Base-by-base conservation (phyloP, 495 filamentous ascomycete genomes). In the Lophiostoma macrostomum region DNA sequence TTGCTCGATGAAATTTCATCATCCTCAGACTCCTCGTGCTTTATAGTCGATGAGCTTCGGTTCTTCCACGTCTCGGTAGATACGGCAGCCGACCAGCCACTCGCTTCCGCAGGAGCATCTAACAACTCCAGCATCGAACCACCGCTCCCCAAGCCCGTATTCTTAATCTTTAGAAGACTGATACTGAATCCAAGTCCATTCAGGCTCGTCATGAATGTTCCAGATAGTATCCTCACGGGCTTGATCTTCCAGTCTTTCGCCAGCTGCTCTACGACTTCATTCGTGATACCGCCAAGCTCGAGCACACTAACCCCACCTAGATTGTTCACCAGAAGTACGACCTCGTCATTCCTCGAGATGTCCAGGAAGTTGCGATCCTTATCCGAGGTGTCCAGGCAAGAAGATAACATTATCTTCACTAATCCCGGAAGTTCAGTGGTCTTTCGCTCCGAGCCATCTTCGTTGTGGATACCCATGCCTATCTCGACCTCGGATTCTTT, bases 391-490 rank as follows among this genome's bases (percentile, higher is more conserved):
- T 94, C 86, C 44, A 98, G 76, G 55, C 97, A 72, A 65, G 95
- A 87, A 45, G 69, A 70, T 23, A 98, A 75, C 87, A 98, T 93
- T 35, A 71, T 85, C 53, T 74, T 70, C 36, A 96, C 85, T 41
- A 95, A 72, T 55, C 81, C 79, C 1, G 80, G 76, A 18, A 97
- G 73, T 55, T 81, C 76, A 4, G 83, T 75, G 18, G 69, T 71
- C 53, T 82, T 86, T 37, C 86, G 77, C 62, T 84, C 86, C 12
- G 82, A 91, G 1, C 93, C 93, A 0, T 87, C 80, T 70, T 98
- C 93, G 65, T 98, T 98, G 69, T 98, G 93, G 67, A 97, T 96
- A 10, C 93, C 93, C 93, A 97, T 98, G 6, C 93, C 93, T 60
- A 98, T 77, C 73, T 98, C 93, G 18, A 95, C 83, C 73, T 97